These are phyloP conservation scores for Corrigiola litoralis DNA, from an alignment of 179 eudicot species.

Conservation along the genomic window DNA sequence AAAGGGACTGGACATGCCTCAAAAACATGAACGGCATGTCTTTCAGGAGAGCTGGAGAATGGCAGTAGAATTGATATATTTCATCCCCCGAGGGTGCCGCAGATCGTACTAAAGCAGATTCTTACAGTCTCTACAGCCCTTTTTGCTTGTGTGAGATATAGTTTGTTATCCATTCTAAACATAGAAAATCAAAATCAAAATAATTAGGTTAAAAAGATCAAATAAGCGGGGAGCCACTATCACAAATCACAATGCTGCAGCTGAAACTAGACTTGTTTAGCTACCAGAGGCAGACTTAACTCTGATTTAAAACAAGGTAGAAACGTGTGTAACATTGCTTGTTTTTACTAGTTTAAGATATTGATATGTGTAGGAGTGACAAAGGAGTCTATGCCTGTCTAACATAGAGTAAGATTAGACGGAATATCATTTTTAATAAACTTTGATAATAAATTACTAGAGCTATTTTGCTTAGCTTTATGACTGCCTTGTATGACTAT, in stretches of 20 bases:
- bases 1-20: too few relatives aligned
- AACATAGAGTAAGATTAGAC: not conserved
- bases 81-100: too few relatives aligned
- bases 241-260: not conserved
- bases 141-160: not conserved
- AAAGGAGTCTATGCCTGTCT: not conserved
- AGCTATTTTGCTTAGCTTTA: not conserved
- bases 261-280: not conserved
- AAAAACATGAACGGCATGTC: not conserved
- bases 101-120: not conserved
- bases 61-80: not conserved
- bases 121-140: not conserved
- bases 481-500: not conserved
- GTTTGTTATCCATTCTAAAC: not conserved
- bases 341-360: too few relatives aligned
- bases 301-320: not conserved
- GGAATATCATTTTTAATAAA: not conserved
- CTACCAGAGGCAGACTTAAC: not conserved
- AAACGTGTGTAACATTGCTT: not conserved
- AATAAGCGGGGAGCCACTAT: too few relatives aligned
- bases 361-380: not conserved
- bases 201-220: not conserved
- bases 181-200: too few relatives aligned
- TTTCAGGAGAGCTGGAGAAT: not conserved
- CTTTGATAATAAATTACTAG: not conserved